Percentiles rank a stretch among this genome's conserved stretches.
phyloP scores from a whole-genome alignment of 306 rosid genomes.

The Cyamopsis tetragonoloba region DNA sequence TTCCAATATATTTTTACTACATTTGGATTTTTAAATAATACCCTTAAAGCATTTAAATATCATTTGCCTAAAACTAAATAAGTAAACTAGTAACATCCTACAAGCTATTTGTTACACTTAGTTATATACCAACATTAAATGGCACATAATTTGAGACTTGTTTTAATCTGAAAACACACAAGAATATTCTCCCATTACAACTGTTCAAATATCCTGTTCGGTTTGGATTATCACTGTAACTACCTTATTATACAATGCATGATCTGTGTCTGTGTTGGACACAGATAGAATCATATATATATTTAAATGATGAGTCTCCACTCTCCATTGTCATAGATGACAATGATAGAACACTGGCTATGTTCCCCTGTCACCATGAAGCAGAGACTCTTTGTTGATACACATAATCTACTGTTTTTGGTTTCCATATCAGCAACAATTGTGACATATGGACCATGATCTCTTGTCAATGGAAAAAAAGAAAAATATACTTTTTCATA shows the following conservation, averaged over 20 bases:
- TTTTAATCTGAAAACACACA: background rate
- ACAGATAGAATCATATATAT: background rate
- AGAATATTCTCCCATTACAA: background rate
- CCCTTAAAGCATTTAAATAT: no score
- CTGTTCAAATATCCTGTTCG: background rate
- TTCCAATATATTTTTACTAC: no score
- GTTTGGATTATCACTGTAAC: background rate
- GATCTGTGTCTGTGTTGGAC: conserved; percentile 2
- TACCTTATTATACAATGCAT: background rate
- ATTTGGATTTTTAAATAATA: no score
- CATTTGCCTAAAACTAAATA: no score
- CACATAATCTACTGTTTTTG: conserved; percentile 2
- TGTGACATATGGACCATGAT: conserved; percentile 25
- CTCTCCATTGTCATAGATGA: conserved; percentile 23
- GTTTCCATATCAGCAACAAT: conserved; percentile 3
- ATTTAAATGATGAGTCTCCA: conserved; percentile 8
- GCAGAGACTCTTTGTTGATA: conserved; percentile 9
- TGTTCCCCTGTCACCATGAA: conserved; percentile 24
- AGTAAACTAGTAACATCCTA: no score
- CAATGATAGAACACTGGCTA: conserved; percentile 19
- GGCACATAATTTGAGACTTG: background rate
- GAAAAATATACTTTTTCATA: no score
- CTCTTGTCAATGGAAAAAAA: no score
- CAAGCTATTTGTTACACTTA: no score
- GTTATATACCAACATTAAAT: background rate